phyloP scores from a whole-genome alignment of 805 yeast genomes.

The Ogataea trehaloabstinens region DNA sequence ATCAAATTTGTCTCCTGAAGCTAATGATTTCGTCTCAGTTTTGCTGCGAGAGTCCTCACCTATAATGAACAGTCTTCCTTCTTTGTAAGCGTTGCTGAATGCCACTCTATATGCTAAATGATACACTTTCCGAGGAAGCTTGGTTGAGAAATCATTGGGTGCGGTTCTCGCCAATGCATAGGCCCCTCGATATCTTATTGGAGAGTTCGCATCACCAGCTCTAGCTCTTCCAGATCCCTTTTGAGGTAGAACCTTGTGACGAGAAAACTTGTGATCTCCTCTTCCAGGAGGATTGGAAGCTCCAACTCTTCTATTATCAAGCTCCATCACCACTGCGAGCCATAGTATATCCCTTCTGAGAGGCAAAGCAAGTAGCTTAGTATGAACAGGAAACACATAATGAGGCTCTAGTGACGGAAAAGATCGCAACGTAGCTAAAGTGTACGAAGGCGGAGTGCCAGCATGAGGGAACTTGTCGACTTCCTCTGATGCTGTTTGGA shows the following conservation, averaged over 20 bases:
- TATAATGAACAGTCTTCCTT: conserved; percentile 68
- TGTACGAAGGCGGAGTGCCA: conserved; percentile 60
- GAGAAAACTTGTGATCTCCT: conserved; percentile 79
- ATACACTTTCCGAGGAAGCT: conserved; percentile 71
- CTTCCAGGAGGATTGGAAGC: conserved; percentile 85
- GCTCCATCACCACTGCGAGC: conserved; percentile 92
- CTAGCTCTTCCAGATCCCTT: conserved; percentile 96
- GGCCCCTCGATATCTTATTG: conserved; percentile 86
- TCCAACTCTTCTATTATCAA: conserved; percentile 86
- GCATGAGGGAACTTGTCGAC: conserved; percentile 26
- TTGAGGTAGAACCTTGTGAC: conserved; percentile 80
- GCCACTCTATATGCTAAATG: conserved; percentile 77
- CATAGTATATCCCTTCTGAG: conserved; percentile 88
- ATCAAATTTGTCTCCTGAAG: conserved; percentile 25
- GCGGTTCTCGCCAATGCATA: conserved; percentile 87
- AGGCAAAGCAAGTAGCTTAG: conserved; percentile 67
- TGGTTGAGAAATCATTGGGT: conserved; percentile 84
- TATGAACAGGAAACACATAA: conserved; percentile 70
- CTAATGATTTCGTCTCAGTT: conserved; percentile 8
- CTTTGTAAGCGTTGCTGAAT: conserved; percentile 73
- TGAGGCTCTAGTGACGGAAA: conserved; percentile 93
- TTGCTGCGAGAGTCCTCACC: conserved; percentile 42
- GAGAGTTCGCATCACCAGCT: conserved; percentile 94
- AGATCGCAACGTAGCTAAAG: conserved; percentile 71
- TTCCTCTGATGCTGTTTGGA: background rate